Evolutionary conservation across 169 alveolate genomes (phyloP), one percentile per base, ranked within the genome.

Genomic region (Toxoplasma gondii): DNA sequence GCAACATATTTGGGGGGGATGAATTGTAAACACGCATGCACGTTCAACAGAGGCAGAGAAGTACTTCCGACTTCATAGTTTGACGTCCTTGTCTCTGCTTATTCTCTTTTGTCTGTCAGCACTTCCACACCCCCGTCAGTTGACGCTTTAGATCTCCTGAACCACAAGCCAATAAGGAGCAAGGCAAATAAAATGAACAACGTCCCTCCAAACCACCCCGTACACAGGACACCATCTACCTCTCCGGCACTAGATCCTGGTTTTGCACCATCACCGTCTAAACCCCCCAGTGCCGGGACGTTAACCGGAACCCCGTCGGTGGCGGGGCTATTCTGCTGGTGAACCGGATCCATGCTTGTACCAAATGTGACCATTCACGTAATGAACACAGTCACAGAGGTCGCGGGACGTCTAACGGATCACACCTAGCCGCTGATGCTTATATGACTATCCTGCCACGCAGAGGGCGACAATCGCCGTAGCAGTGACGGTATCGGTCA

Each of bases 221-320:
- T 82, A 43, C 90, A 82, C 4, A 82, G 90, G 19, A 82, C 90
- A 29, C 90, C 90, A 44, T 82, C 90, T 27, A 82, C 64, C 29
- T 82, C 90, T 1, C 64, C 86, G 39, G 86, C 10, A 27, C 74
- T 31, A 16, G n/a, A 19, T 27, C 74, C 74, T 27, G 74, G 9
- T 64, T 64, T 64, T 64, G 34, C 74, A 27, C n/a, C 74, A 22
- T 1, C 74, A 27, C 9, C 9, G n/a, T 27, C 74, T 64, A 64
- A 31, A 64, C 74, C n/a, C n/a, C n/a, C 7, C 74, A 27, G n/a
- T 27, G 74, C 29, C 34, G 74, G 74, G 34, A 31, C 24, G 22
- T n/a, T n/a, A n/a, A n/a, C n/a, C n/a, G 74, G 31, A 31, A 10
- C 29, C 74, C 74, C 74, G 74, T 64, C 74, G 1, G n/a, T 1